A percentile compares a stretch with the other conserved stretches of the same genome.
Evolutionary conservation across 1,284 basidiomycete species (phyloP).

Genomic region (Rhodotorula glutinis): DNA sequence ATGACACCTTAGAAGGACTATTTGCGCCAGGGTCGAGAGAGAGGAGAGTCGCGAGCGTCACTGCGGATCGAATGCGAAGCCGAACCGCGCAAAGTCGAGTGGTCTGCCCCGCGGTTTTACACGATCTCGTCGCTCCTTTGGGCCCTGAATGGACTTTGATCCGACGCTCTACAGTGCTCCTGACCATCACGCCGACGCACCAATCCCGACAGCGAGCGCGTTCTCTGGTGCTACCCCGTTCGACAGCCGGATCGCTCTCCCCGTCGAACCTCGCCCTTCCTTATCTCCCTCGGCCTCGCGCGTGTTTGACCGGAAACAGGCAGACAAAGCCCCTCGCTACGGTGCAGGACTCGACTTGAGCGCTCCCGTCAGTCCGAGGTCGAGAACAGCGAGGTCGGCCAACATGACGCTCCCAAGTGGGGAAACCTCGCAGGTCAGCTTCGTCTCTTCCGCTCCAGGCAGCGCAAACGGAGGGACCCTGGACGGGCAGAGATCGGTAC

Average conservation of each 20-base stretch:
- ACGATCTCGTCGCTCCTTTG: too few species aligned
- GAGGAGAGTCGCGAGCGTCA: too few species aligned
- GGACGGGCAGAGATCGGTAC: too few species aligned
- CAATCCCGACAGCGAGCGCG: neutral
- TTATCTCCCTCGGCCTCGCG: slow-evolving; percentile 19
- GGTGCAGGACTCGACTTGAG: slow-evolving; percentile 16
- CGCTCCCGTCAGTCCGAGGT: neutral
- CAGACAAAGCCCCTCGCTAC: neutral
- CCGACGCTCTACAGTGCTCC: neutral
- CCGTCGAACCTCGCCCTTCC: slow-evolving; percentile 16
- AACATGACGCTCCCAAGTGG: neutral
- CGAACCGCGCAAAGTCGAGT: too few species aligned
- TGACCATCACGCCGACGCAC: neutral
- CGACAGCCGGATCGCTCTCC: slow-evolving; percentile 1
- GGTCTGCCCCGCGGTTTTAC: too few species aligned
- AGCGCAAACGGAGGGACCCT: too few species aligned
- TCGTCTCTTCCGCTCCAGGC: neutral
- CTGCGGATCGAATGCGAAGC: too few species aligned
- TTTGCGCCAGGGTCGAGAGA: too few species aligned
- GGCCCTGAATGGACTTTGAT: neutral
- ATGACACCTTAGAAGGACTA: too few species aligned
- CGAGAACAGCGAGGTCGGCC: neutral
- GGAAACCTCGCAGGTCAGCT: neutral
- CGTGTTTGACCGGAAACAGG: slow-evolving; percentile 6
- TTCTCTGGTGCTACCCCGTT: neutral